Conservation (phyloP, 225 moss, liverwort and hornwort genomes). For the Physcomitrellopsis africana region DNA sequence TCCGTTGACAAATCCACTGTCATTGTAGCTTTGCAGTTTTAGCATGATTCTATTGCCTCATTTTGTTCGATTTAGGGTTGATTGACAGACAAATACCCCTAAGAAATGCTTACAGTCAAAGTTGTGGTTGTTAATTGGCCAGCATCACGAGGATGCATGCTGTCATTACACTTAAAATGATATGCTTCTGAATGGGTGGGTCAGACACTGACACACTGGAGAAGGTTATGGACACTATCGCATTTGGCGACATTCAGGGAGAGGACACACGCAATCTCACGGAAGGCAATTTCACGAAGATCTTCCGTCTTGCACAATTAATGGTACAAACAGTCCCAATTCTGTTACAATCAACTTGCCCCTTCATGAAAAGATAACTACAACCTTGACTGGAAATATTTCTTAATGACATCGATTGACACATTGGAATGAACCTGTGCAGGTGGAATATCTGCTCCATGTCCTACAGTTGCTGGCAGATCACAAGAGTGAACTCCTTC, state of each 20-base stretch:
- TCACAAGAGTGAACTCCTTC: slow-evolving; percentile 76
- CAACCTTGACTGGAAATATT: no score
- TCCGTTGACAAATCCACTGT: not conserved
- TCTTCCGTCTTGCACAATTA: slow-evolving; percentile 89
- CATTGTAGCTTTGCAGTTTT: not conserved
- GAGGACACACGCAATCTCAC: slow-evolving; percentile 95
- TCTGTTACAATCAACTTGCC: not conserved
- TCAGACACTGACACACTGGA: slow-evolving; percentile 80
- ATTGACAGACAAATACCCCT: not conserved
- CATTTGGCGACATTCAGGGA: slow-evolving; percentile 89
- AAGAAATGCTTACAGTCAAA: not conserved
- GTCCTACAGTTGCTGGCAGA: slow-evolving; percentile 80
- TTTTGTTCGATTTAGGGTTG: slow-evolving; percentile 12
- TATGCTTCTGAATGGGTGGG: slow-evolving; percentile 5
- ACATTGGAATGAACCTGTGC: slow-evolving; percentile 7
- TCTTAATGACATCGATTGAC: not conserved
- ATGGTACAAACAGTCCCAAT: slow-evolving; percentile 61
- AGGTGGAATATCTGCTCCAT: slow-evolving; percentile 97
- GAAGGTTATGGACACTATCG: slow-evolving; percentile 77
- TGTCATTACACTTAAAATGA: not conserved
- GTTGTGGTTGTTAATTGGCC: not conserved
- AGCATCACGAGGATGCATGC: not conserved
- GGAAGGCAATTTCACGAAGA: slow-evolving; percentile 86
- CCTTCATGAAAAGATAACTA: not conserved
- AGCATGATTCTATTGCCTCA: not conserved